Evolutionary conservation across 73 alveolate genomes (phyloP).

Genomic region (Paraurostyla sp.): DNA sequence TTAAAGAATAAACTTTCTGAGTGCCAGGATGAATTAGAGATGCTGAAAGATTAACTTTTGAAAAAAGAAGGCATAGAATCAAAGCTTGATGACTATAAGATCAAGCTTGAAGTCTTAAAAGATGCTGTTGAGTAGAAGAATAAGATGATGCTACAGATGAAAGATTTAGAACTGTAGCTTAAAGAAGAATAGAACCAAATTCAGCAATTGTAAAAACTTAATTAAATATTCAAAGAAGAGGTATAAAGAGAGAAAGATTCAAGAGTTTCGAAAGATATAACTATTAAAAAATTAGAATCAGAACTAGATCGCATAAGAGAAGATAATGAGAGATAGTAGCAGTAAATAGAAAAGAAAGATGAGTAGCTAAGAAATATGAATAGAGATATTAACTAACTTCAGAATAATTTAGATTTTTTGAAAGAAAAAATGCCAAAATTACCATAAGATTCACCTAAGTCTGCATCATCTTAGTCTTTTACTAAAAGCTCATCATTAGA

Average conservation of each 20-base stretch:
- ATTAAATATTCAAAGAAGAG: neutral
- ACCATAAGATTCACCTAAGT: neutral
- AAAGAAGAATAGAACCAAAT: neutral
- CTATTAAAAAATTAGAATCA: neutral
- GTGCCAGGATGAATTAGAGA: neutral
- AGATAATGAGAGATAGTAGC: neutral
- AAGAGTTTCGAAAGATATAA: neutral
- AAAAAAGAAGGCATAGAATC: conserved; percentile 10
- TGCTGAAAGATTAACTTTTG: neutral
- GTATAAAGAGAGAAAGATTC: conserved; percentile 12
- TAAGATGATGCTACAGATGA: neutral
- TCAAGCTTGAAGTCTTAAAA: neutral
- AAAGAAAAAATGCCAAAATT: neutral
- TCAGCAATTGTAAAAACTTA: neutral
- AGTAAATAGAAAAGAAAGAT: neutral
- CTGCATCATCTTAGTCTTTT: neutral
- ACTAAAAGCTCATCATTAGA: neutral
- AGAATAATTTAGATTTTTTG: neutral
- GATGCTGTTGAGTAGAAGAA: conserved; percentile 17
- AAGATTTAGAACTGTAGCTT: conserved; percentile 2
- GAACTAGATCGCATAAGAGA: neutral
- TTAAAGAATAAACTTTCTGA: neutral
- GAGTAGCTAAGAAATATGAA: neutral
- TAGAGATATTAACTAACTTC: neutral
- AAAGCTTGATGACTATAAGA: neutral